Evolutionary conservation across 352 stramenopile genomes (phyloP).

Genomic region (Phytopythium ostracodes): DNA sequence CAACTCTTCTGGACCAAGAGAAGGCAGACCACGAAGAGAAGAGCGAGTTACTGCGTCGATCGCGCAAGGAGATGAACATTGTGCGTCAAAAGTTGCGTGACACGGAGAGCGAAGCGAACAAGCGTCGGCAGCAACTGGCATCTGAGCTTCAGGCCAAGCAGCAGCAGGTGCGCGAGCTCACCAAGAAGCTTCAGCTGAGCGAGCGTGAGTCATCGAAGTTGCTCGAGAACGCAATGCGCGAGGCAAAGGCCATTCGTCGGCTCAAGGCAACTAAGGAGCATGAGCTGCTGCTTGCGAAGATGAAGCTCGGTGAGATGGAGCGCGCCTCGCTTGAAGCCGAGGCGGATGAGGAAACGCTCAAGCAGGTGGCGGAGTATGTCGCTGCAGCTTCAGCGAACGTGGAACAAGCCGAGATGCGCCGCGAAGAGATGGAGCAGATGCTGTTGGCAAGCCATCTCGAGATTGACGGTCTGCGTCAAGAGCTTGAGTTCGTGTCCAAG

Average conservation of each 20-base stretch:
- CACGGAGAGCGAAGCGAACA: constrained; percentile 55
- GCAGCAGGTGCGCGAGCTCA: constrained; percentile 42
- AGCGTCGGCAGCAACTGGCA: constrained; percentile 50
- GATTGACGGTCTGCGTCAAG: constrained; percentile 50
- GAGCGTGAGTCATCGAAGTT: constrained; percentile 45
- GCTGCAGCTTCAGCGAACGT: constrained; percentile 19
- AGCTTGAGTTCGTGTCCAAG: constrained; percentile 39
- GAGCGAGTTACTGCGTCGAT: constrained; percentile 41
- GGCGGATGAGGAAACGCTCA: constrained; percentile 29
- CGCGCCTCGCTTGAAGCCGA: constrained; percentile 25
- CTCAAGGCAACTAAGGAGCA: constrained; percentile 64
- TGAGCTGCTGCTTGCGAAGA: constrained; percentile 49
- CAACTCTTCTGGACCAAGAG: constrained; percentile 55
- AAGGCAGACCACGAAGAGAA: constrained; percentile 60
- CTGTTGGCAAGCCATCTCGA: constrained; percentile 49
- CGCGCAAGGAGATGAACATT: constrained; percentile 51
- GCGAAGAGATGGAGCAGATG: constrained; percentile 47
- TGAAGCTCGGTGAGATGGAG: constrained; percentile 65
- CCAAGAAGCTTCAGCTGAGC: constrained; percentile 51
- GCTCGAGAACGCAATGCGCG: constrained; percentile 41
- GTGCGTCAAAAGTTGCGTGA: constrained; percentile 53
- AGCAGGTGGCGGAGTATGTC: constrained; percentile 23
- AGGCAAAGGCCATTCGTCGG: constrained; percentile 41
- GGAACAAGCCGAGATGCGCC: constrained; percentile 19
- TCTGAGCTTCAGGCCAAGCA: constrained; percentile 59